Percentiles rank a stretch among this genome's conserved stretches.
Conservation (phyloP, 106 monocot species). For the Apostasia shenzhenica region DNA sequence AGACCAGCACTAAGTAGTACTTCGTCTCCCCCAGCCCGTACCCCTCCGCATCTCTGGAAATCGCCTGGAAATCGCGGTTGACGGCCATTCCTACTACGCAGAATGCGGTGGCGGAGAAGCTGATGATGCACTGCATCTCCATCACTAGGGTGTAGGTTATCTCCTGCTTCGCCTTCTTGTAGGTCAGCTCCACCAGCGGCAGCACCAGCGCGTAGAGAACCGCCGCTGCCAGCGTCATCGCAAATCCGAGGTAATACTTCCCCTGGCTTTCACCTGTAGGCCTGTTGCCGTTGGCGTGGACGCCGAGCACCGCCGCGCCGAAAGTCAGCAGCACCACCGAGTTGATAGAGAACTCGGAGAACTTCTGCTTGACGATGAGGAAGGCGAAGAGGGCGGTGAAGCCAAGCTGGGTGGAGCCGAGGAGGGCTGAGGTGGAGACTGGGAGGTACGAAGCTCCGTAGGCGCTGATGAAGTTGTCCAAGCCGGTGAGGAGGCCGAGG, state of each 20-base stretch:
- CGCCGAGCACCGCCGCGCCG: constrained; percentile 8
- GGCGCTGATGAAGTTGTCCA: constrained; percentile 6
- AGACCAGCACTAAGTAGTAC: constrained; percentile 51
- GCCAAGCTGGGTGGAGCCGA: constrained; percentile 7
- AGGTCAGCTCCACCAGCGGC: constrained; percentile 10
- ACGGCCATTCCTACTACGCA: constrained; percentile 45
- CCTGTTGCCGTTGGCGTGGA: constrained; percentile 6
- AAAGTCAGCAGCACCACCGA: constrained; percentile 12
- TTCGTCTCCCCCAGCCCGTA: constrained; percentile 37
- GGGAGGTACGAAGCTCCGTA: constrained; percentile 10
- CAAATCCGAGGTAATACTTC: constrained; percentile 10
- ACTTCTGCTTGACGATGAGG: constrained; percentile 15
- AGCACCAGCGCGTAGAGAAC: constrained; percentile 3
- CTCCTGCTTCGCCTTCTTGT: neutral
- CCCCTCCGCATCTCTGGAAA: constrained; percentile 40
- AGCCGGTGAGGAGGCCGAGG: constrained; percentile 6
- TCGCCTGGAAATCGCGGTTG: constrained; percentile 52
- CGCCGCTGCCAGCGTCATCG: constrained; percentile 4
- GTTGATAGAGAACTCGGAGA: constrained; percentile 12
- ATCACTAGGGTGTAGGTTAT: constrained; percentile 16
- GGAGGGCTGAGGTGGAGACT: constrained; percentile 7
- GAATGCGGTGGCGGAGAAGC: constrained; percentile 41
- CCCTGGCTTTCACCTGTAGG: constrained; percentile 8
- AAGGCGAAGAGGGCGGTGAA: constrained; percentile 20
- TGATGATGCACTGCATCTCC: constrained; percentile 61